Conservation (phyloP, 2,329 filamentous ascomycete genomes). For the Talaromyces albobiverticillius region DNA sequence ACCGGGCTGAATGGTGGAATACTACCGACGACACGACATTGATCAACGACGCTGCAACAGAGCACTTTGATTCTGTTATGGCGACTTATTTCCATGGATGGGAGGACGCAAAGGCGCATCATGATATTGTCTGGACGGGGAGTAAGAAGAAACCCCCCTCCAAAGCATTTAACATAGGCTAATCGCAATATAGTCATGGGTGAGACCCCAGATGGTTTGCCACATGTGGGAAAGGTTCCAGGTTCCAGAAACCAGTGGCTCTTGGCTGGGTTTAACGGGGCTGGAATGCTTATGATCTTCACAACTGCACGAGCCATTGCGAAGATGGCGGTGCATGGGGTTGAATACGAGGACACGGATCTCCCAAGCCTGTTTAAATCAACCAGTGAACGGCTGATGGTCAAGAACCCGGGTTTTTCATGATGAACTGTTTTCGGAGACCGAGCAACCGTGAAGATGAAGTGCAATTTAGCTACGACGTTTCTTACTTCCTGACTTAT, state of each 20-base stretch:
- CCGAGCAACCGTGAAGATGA: too few species aligned
- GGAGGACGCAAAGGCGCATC: background rate
- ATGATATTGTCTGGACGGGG: background rate
- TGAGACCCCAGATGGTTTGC: background rate
- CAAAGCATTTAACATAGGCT: background rate
- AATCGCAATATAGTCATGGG: background rate
- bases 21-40: background rate
- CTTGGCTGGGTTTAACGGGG: background rate
- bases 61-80: background rate
- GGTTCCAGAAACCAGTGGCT: background rate
- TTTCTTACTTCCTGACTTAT: too few species aligned
- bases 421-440: too few species aligned
- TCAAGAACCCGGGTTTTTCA: background rate
- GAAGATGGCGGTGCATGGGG: background rate
- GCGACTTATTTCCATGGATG: background rate
- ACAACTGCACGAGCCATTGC: background rate
- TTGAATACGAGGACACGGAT: background rate
- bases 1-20: background rate
- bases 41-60: background rate
- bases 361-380: background rate
- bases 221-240: background rate
- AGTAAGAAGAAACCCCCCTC: background rate
- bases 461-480: too few species aligned
- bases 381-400: background rate
- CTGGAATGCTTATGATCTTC: background rate